A percentile compares a stretch with the other conserved stretches of the same genome.
Conservation (phyloP, 2,329 filamentous ascomycete species). For the Penicillium glabrum region DNA sequence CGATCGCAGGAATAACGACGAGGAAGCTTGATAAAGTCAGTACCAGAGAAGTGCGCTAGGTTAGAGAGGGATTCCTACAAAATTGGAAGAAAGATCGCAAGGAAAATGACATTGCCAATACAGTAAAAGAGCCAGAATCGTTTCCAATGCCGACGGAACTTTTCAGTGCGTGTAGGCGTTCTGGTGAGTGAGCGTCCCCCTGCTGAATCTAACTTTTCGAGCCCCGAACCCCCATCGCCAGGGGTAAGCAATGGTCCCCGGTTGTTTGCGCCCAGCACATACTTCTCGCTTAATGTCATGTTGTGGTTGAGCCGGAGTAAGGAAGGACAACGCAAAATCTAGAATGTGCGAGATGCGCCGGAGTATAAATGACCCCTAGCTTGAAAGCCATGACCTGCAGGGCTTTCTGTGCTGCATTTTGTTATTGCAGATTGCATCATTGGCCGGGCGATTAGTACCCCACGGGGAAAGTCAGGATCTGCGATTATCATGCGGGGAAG, state of each 20-base stretch:
- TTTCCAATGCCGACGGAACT: conserved; percentile 43
- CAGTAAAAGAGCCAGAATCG: conserved; percentile 49
- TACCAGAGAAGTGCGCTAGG: background rate
- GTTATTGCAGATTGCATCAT: conserved; percentile 5
- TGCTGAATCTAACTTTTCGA: conserved; percentile 13
- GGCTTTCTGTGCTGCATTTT: background rate
- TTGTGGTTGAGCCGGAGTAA: background rate
- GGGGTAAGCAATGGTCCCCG: conserved; percentile 14
- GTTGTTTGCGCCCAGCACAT: conserved; percentile 11
- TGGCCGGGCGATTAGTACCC: conserved; percentile 9
- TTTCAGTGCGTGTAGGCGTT: conserved; percentile 26
- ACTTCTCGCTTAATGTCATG: conserved; percentile 7
- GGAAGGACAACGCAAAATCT: background rate
- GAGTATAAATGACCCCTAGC: background rate
- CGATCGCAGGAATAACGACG: conserved; percentile 49
- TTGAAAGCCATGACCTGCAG: background rate
- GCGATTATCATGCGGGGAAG: conserved; percentile 8
- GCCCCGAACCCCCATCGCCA: conserved; percentile 3
- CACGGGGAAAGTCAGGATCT: conserved; percentile 9
- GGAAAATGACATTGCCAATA: conserved; percentile 41
- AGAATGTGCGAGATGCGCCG: background rate
- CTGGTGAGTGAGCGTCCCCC: conserved; percentile 9
- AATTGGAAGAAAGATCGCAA: conserved; percentile 48
- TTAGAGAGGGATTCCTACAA: conserved; percentile 39
- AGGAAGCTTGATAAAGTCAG: conserved; percentile 39